Base-by-base conservation (phyloP, 768 basidiomycete genomes). In the Fomitopsis pulvina region DNA sequence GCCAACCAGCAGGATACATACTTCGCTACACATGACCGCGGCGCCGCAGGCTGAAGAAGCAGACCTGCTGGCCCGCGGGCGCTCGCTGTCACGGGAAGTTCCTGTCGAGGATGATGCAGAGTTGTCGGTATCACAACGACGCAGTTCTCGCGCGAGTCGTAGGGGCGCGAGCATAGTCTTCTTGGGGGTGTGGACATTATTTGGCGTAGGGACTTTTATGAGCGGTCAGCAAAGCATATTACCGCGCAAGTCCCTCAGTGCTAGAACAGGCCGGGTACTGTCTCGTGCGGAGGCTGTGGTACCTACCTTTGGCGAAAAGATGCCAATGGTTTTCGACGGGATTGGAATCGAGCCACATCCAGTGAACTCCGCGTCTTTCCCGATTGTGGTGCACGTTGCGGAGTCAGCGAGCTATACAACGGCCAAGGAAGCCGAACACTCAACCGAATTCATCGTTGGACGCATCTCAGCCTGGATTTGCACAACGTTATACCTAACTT, bases 401-500 rank as follows among this genome's bases (percentile, higher is more conserved):
- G 43, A 45, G 24, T 9, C 40, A 3, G 8, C n/a, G 29, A 50
- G 47, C 27, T 16, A 21, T 28, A 34, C 40, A 45, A 48, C 41
- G 60, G 58, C 30, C 58, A 66, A 40, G 62, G 62, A 37, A 55
- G 42, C 46, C 57, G 41, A 45, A 22, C 47, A 47, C 20, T 29
- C 34, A n/a, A 45, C 51, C 1, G 78, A 92, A 59, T 85, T 79
- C 42, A 62, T 92, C 22, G 69, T 98, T 43, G 96, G 96, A 1
- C 84, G 96, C 2, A 79, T 92, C 47, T 92, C 87, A 48, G 94
- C 96, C 8, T 99, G 96, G 96, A 62, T 85, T 18, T 97, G 95
- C 63, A 92, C 94, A 1, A 88, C 83, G 0, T 71, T 97, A 14
- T 99, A 99, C 66, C 71, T 99, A 29, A 97, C 95, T 2, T 90